Percentiles rank a stretch among this genome's conserved stretches.
These are phyloP conservation scores for Nepenthes gracilis DNA, from an alignment of 148 eudicot genomes.

Conservation along the genomic window DNA sequence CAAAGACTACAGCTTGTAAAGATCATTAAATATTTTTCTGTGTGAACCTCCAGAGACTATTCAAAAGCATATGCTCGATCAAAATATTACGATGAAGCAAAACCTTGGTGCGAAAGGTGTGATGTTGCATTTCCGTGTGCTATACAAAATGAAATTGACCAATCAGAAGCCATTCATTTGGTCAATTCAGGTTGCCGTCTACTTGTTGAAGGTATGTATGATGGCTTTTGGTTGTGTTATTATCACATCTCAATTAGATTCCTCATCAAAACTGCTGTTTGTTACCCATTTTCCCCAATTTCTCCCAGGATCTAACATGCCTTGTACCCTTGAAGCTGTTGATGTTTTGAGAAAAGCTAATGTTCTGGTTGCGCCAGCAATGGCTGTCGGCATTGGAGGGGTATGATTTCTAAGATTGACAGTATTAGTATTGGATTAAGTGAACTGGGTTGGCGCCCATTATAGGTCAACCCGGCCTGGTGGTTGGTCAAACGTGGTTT, in stretches of 20 bases:
- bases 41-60: conserved; percentile 62
- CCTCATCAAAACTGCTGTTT: background rate
- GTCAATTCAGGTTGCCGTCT: conserved; percentile 91
- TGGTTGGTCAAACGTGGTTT: no score
- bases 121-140: conserved; percentile 98
- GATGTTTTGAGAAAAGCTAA: conserved; percentile 85
- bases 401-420: conserved; percentile 21
- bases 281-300: background rate
- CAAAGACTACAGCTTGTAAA: background rate
- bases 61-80: conserved; percentile 95
- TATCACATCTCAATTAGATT: background rate
- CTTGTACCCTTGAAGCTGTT: conserved; percentile 89
- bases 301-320: conserved; percentile 81
- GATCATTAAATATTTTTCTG: background rate
- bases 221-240: background rate
- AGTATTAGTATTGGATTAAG: no score
- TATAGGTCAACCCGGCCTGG: no score
- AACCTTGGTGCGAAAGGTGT: conserved; percentile 96
- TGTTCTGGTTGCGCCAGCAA: conserved; percentile 87
- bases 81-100: conserved; percentile 89
- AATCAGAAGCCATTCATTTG: conserved; percentile 83
- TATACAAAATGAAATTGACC: conserved; percentile 87
- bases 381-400: conserved; percentile 99
- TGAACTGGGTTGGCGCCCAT: no score
- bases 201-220: conserved; percentile 70